phyloP scores from a whole-genome alignment of 371 early-diverging fungal species.

The Basidiobolus meristosporus region DNA sequence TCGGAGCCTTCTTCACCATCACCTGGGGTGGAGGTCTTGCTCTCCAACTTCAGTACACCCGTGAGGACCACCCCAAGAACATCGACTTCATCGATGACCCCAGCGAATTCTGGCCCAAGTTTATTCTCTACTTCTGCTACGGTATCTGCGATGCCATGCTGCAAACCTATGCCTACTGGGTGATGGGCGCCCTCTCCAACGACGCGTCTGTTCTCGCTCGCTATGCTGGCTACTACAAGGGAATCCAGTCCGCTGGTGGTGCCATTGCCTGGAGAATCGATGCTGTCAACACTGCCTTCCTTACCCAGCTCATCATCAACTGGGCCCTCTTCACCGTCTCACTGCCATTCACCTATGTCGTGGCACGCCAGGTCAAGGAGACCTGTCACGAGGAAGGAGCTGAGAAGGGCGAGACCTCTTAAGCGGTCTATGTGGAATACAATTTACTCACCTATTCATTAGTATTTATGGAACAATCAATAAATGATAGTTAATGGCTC shows the following conservation, averaged over 20 bases:
- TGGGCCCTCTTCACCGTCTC: constrained; percentile 16
- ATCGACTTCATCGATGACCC: constrained; percentile 16
- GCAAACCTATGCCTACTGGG: no score
- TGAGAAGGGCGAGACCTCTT: no score
- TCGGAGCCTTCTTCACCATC: constrained; percentile 21
- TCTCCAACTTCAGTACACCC: no score
- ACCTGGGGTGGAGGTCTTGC: constrained; percentile 40
- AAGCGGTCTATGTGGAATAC: no score
- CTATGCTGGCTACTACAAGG: constrained; percentile 35
- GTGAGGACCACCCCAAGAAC: constrained; percentile 17
- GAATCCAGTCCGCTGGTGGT: constrained; percentile 17
- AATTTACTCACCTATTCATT: no score
- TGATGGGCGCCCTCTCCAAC: constrained; percentile 57
- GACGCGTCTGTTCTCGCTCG: constrained; percentile 40
- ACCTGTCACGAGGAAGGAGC: constrained; percentile 6
- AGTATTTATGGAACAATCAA: no score
- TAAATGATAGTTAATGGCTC: no score
- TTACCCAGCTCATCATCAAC: constrained; percentile 17
- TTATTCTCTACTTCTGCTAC: constrained; percentile 40
- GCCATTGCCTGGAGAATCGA: constrained; percentile 18
- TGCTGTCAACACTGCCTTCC: no score
- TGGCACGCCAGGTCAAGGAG: constrained; percentile 11
- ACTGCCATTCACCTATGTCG: constrained; percentile 10
- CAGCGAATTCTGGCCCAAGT: constrained; percentile 27
- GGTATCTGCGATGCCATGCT: constrained; percentile 51